These are phyloP conservation scores for Fusarium chuoi DNA, from an alignment of 2,329 filamentous ascomycete genomes.

Conservation along the genomic window DNA sequence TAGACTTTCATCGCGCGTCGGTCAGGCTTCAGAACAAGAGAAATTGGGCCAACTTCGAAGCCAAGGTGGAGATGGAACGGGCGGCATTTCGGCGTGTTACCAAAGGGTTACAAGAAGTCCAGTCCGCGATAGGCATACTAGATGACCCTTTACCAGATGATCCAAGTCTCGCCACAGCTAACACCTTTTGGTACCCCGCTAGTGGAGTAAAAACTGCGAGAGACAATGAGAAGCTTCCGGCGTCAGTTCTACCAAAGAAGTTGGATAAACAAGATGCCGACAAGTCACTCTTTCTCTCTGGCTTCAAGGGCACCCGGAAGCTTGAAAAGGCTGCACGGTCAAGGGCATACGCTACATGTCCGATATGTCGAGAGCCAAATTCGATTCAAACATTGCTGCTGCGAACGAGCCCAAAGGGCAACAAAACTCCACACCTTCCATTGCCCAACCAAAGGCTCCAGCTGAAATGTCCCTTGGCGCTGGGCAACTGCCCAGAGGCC, in stretches of 20 bases:
- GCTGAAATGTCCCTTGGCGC: background rate
- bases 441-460: background rate
- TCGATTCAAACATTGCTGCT: background rate
- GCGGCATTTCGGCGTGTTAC: background rate
- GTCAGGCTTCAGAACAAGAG: background rate
- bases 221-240: background rate
- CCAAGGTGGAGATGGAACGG: background rate
- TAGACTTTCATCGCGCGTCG: background rate
- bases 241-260: rapidly evolving
- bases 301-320: background rate
- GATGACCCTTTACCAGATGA: background rate
- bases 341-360: background rate
- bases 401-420: background rate
- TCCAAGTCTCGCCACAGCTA: background rate
- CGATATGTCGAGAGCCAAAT: background rate
- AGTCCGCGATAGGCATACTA: background rate
- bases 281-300: background rate
- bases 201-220: background rate
- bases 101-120: background rate
- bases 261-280: too few species aligned
- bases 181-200: background rate
- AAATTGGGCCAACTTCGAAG: background rate
- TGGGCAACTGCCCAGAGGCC: background rate
- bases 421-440: background rate
- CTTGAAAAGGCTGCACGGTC: background rate